Evolutionary conservation across 202 grass and related monocot species (phyloP).

Genomic region (Digitaria exilis): DNA sequence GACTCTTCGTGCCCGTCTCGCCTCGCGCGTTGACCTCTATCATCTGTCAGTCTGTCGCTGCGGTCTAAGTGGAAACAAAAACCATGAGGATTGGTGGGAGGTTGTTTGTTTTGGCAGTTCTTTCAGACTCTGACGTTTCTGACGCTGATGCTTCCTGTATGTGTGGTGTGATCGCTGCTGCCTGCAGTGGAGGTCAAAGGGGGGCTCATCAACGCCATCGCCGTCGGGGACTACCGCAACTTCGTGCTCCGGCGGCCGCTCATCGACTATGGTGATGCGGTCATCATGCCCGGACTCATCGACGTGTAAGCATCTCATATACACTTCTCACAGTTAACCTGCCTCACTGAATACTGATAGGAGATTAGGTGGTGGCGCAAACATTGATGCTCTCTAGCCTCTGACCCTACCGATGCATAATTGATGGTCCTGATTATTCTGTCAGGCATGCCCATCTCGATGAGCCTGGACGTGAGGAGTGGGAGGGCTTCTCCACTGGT

Average conservation of each 20-base stretch:
- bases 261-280: slow-evolving; percentile 79
- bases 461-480: slow-evolving; percentile 79
- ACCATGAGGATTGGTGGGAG: too few relatives aligned
- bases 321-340: background rate
- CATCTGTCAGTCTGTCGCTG: background rate
- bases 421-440: background rate
- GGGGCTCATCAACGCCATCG: slow-evolving; percentile 66
- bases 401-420: background rate
- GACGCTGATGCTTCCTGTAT: background rate
- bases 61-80: background rate
- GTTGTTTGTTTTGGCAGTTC: background rate
- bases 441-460: slow-evolving; percentile 87
- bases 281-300: slow-evolving; percentile 94
- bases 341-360: background rate
- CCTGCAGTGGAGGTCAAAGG: slow-evolving; percentile 83
- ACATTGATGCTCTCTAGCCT: background rate
- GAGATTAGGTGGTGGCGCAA: background rate
- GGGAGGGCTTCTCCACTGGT: slow-evolving; percentile 92
- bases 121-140: background rate
- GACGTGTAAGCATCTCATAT: slow-evolving; percentile 60
- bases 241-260: slow-evolving; percentile 43
- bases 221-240: slow-evolving; percentile 59
- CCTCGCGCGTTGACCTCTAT: background rate
- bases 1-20: background rate
- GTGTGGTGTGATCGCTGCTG: background rate